Conservation (phyloP, 768 basidiomycete species). For the Peribolospora baueri region DNA sequence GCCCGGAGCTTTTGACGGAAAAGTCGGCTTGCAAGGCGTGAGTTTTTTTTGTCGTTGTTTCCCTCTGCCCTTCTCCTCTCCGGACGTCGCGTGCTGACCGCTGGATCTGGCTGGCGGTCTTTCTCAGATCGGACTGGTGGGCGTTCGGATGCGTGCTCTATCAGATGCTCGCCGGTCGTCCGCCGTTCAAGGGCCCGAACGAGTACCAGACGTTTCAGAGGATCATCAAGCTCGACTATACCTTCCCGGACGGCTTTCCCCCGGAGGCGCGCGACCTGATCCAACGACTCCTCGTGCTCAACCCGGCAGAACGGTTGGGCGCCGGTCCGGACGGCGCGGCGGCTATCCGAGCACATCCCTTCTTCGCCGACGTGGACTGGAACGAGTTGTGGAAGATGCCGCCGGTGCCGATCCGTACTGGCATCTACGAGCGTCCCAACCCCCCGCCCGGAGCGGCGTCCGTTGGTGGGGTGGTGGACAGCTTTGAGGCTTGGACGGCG, state of each 20-base stretch:
- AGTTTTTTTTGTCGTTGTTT: constrained; percentile 6
- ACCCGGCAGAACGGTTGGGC: constrained; percentile 10
- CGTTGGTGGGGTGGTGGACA: background rate
- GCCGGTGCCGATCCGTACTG: background rate
- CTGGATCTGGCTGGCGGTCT: background rate
- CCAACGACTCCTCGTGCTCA: constrained; percentile 40
- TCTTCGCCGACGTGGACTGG: constrained; percentile 7
- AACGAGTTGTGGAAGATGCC: background rate
- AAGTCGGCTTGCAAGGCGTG: constrained; percentile 50
- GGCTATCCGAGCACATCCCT: constrained; percentile 10
- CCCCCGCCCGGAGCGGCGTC: background rate
- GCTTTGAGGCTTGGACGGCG: background rate
- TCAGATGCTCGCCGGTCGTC: constrained; percentile 74
- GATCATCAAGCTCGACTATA: constrained; percentile 66
- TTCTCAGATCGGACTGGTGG: constrained; percentile 69
- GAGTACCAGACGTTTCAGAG: constrained; percentile 91
- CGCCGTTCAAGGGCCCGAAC: constrained; percentile 67
- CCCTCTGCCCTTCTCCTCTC: too few relatives aligned
- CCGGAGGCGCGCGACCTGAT: constrained; percentile 57
- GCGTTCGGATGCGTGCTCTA: constrained; percentile 80
- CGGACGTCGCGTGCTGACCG: too few relatives aligned
- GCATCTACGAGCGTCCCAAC: background rate
- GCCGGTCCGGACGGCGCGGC: constrained; percentile 8
- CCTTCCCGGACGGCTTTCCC: constrained; percentile 61
- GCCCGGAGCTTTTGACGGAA: constrained; percentile 57